Evolutionary conservation across 208 protist species (phyloP), one percentile per base, ranked within the genome.

Genomic region (Acanthamoeba polyphaga): DNA sequence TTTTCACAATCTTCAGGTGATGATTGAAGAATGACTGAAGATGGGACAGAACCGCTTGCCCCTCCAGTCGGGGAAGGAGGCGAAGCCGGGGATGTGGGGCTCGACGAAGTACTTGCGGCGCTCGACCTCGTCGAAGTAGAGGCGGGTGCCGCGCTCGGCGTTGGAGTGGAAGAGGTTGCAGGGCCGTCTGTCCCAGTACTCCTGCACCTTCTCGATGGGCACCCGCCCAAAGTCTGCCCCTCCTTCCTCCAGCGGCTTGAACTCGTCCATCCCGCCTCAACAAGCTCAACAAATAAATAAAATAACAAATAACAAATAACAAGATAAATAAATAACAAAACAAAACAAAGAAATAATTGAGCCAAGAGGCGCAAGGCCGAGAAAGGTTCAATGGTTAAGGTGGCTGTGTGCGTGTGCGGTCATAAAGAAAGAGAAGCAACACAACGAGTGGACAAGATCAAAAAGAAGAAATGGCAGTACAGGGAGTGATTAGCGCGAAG

Each of bases 71-170:
- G 43, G 32, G 38, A 92, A 92, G 29, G 32, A 51, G 62, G 87
- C 87, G 49, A 92, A 92, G 87, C 15, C 19, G 24, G 87, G 87
- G 34, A 92, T 92, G 38, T 92, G 87, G 6, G 87, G 87, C 87
- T 92, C 87, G 46, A 92, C 87, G 27, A 76, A 76, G 64, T 92
- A 92, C 87, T 92, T 92, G 4, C 62, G 27, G 10, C 43, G 60
- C 87, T 92, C 87, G 29, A 92, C 87, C 12, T 92, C 43, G 87
- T 92, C 87, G 27, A 76, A 92, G 87, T 92, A 92, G 34, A 62
- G 27, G 5, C 49, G 32, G 32, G 60, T 92, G 24, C 87, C 87
- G 6, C 32, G 62, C 5, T 70, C 34, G 6, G 87, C 87, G 9
- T 1, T 22, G 38, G 60, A 76, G 87, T 92, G 87, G 60, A 46